These are phyloP conservation scores for Quercus gilva DNA, from an alignment of 306 rosid species.

Conservation along the genomic window DNA sequence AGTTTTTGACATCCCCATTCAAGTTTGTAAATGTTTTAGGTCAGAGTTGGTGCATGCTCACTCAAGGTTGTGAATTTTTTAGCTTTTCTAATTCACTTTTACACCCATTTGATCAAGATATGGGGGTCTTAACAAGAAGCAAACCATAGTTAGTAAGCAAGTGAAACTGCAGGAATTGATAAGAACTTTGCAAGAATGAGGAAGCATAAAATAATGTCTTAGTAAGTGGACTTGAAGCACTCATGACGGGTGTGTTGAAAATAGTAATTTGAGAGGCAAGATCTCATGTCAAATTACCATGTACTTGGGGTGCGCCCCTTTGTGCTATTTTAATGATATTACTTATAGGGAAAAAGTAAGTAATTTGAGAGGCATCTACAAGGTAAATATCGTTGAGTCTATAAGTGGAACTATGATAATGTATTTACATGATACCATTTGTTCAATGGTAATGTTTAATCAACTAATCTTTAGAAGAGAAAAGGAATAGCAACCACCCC, in stretches of 20 bases:
- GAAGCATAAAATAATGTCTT: neutral
- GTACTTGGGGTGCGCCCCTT: too few relatives aligned
- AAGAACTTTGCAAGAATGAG: neutral
- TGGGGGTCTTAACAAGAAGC: neutral
- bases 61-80: neutral
- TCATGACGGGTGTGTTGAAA: neutral
- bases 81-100: neutral
- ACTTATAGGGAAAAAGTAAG: too few relatives aligned
- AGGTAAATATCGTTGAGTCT: neutral
- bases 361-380: neutral
- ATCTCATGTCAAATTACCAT: too few relatives aligned
- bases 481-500: too few relatives aligned
- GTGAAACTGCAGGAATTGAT: neutral
- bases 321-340: too few relatives aligned
- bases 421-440: neutral
- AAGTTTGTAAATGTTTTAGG: neutral
- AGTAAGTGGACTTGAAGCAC: neutral
- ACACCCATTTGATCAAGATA: neutral
- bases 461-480: neutral
- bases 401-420: neutral
- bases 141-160: neutral
- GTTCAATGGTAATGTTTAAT: neutral
- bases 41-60: neutral
- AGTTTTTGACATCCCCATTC: neutral
- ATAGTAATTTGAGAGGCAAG: neutral